Evolutionary conservation across 1,284 basidiomycete species (phyloP), one percentile per base, ranked within the genome.

Genomic region (Termitomyces sp.): DNA sequence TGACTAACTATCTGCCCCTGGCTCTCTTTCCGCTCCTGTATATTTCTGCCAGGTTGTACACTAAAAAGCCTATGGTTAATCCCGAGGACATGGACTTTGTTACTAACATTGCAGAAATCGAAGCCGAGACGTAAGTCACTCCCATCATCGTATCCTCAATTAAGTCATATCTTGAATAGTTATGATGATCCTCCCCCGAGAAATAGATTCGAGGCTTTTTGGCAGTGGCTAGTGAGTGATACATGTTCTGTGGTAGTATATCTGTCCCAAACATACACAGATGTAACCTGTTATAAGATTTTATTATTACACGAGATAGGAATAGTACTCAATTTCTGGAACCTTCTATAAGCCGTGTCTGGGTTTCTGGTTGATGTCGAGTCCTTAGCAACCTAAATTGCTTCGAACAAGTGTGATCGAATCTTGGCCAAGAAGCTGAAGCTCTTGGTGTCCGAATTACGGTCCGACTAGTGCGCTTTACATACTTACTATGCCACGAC

Each of bases 31-130:
- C 53, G 7, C 15, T 52, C 21, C 34, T 58, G n/a, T 58, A 58
- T 33, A 21, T 7, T 13, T 12, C 30, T 36, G 53, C 50, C 28
- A 52, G 50, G 24, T 33, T 50, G 6, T 15, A n/a, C 8, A 52
- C 40, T 5, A 47, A 24, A 30, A 67, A 72, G 26, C 71, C 78
- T 9, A 68, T 75, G 13, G 70, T 84, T 30, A 71, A 66, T 42
- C 63, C 81, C 6, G 65, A 75, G 24, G 81, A 93, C 33, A 91
- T 95, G 82, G 93, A 95, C 71, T 92, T 96, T 63, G 69, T 84
- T 52, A 75, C 78, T 7, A 81, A 85, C 54, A 74, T 90, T 51
- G 85, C 81, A 40, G 83, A 90, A 68, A 86, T 92, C 46, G 84
- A 88, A 62, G 85, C 84, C 0, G 83, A 81, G 3, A 81, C 77